Base-by-base conservation (phyloP, 2,329 filamentous ascomycete species). In the Trichoderma breve region DNA sequence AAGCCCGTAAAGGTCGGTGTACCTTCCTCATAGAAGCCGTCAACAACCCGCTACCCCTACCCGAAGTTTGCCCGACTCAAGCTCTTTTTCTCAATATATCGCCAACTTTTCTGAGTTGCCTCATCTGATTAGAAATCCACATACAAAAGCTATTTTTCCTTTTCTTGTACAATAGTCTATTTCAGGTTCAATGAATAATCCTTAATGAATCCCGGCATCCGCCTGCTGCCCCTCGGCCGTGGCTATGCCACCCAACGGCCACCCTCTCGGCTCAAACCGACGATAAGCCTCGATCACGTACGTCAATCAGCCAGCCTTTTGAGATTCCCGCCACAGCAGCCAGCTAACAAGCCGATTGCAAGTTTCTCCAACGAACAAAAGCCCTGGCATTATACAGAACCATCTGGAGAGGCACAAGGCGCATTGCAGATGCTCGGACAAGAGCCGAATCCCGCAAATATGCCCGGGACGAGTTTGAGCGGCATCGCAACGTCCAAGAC, bases 401-500 rank as follows among this genome's bases (percentile, higher is more conserved):
- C 21, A 86, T 91, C 70, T 77, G 91, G 39, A 86, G 89, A 28
- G 85, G 85, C 73, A 88, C 86, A 2, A 81, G 81, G 39, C 81
- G 80, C 71, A 90, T 91, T 71, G 70, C 75, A 18, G 87, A 91
- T 76, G 77, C 82, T 8, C 79, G 76, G 3, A 87, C 87, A 6
- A 86, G 84, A 64, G 80, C 81, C n/a, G 89, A 91, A 78, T 89
- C 88, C 7, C 82, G 85, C 71, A 81, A 80, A 69, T 90, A 86
- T 79, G 89, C 85, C 43, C 85, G 88, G 24, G 85, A 86, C 72
- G 89, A 91, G 77, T 90, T 91, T 77, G 87, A 90, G 79, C 84
- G 88, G 71, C 86, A 90, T 75, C 84, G 85, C 28, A 74, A 80
- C 69, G 87, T 90, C 61, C 86, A 84, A 1, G 89, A 91, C 76